phyloP scores from a whole-genome alignment of 2,329 filamentous ascomycete genomes.

The Xylaria sp. region DNA sequence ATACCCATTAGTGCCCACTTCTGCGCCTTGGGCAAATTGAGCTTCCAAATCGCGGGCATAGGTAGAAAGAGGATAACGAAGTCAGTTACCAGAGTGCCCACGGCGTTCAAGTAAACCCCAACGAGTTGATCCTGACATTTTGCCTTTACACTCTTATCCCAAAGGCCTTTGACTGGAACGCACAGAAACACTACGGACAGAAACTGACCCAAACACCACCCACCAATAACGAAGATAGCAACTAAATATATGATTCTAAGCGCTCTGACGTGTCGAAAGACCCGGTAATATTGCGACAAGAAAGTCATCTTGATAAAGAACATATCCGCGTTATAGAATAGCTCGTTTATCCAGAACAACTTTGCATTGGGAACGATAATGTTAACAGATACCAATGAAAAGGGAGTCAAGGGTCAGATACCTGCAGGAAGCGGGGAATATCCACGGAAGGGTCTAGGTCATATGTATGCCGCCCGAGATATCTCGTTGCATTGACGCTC shows the following conservation, averaged over 20 bases:
- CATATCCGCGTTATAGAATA: neutral
- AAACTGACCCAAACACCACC: constrained; percentile 46
- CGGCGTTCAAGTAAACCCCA: constrained; percentile 30
- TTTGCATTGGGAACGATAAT: neutral
- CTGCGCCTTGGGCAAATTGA: constrained; percentile 30
- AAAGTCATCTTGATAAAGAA: constrained; percentile 1
- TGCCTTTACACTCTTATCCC: constrained; percentile 40
- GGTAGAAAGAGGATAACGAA: constrained; percentile 28
- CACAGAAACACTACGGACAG: constrained; percentile 45
- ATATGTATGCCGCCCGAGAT: neutral
- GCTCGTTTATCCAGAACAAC: neutral
- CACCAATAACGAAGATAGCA: constrained; percentile 45
- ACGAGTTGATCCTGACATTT: constrained; percentile 27
- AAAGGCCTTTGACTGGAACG: constrained; percentile 46
- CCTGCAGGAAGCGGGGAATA: neutral
- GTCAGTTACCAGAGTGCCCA: constrained; percentile 29
- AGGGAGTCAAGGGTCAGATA: neutral
- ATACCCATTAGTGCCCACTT: constrained; percentile 28
- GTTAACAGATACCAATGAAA: neutral
- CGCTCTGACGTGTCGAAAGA: neutral
- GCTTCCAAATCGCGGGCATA: constrained; percentile 27
- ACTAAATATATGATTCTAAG: constrained; percentile 41
- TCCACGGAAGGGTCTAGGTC: neutral
- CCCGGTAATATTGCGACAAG: neutral
- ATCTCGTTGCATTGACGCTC: neutral